Percentiles rank a stretch among this genome's conserved stretches.
Evolutionary conservation across 2,329 filamentous ascomycete genomes (phyloP).

Genomic region (Bertia moriformis): DNA sequence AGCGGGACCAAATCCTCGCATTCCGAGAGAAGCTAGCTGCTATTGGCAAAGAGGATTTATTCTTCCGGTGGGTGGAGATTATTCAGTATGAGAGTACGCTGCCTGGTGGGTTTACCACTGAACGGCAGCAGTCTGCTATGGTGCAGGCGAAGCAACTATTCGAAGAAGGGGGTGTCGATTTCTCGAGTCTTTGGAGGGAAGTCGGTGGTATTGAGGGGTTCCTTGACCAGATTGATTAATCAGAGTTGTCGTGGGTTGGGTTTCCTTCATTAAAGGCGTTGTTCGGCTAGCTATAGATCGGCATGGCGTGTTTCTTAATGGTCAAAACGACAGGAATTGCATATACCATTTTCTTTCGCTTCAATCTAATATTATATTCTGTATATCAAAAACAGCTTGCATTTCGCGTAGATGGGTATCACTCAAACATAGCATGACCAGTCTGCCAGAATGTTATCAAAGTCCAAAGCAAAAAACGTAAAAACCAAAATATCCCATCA

Average conservation of each 20-base stretch:
- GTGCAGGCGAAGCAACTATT: background rate
- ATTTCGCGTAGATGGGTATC: background rate
- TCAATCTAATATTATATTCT: no score
- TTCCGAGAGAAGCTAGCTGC: background rate
- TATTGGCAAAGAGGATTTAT: conserved; percentile 1
- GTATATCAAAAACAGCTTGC: no score
- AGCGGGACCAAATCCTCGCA: background rate
- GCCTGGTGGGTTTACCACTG: background rate
- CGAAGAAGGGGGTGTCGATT: background rate
- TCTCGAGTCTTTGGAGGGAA: background rate
- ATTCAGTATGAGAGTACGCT: background rate
- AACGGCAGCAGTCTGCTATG: background rate
- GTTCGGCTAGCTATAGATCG: no score
- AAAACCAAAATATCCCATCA: background rate
- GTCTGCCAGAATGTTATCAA: background rate
- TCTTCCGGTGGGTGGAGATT: conserved; percentile 1
- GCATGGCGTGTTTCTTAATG: no score
- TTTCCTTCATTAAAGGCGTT: no score
- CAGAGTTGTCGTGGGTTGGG: no score
- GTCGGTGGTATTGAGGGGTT: background rate
- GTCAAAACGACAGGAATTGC: no score
- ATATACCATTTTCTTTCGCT: no score
- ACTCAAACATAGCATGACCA: background rate
- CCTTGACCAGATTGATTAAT: background rate
- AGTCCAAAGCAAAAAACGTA: no score